phyloP scores from a whole-genome alignment of 495 filamentous ascomycete genomes.

The Podospora fimiseda region DNA sequence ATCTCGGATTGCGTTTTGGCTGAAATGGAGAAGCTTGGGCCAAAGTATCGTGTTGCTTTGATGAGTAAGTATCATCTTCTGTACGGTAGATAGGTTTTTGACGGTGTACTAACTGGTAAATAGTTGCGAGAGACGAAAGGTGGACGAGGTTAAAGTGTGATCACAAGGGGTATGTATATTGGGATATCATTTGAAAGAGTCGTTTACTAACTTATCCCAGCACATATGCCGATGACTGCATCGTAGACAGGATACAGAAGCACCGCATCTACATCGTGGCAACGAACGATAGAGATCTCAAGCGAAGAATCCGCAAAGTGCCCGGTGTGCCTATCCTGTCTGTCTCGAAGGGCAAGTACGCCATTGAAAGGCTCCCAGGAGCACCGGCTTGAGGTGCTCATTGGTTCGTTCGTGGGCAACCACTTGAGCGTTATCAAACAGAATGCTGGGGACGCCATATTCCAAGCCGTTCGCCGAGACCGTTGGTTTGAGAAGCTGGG shows the following conservation, averaged over 20 bases:
- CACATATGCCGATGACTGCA: too few relatives aligned
- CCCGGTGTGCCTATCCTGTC: slow-evolving; percentile 53
- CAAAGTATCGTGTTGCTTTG: slow-evolving; percentile 81
- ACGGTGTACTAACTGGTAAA: slow-evolving; percentile 5
- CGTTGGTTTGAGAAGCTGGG: too few relatives aligned
- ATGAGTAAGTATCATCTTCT: slow-evolving; percentile 31
- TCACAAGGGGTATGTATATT: too few relatives aligned
- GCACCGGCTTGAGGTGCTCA: too few relatives aligned
- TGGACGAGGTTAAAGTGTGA: slow-evolving; percentile 80
- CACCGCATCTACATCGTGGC: slow-evolving; percentile 81
- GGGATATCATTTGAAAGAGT: too few relatives aligned
- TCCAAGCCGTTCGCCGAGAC: too few relatives aligned
- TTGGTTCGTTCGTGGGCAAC: too few relatives aligned
- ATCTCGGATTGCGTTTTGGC: slow-evolving; percentile 56
- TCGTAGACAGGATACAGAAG: slow-evolving; percentile 76
- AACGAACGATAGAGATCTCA: slow-evolving; percentile 81
- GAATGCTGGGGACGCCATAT: too few relatives aligned
- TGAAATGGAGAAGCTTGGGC: slow-evolving; percentile 87
- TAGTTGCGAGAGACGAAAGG: slow-evolving; percentile 83
- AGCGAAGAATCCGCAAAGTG: slow-evolving; percentile 74
- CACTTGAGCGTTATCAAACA: too few relatives aligned
- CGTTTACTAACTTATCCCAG: too few relatives aligned
- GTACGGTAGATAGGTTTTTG: neutral
- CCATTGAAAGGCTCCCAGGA: slow-evolving; percentile 85
- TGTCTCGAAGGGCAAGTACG: slow-evolving; percentile 78